Evolutionary conservation across 2,329 filamentous ascomycete genomes (phyloP).

Genomic region (Falciphora oryzae): DNA sequence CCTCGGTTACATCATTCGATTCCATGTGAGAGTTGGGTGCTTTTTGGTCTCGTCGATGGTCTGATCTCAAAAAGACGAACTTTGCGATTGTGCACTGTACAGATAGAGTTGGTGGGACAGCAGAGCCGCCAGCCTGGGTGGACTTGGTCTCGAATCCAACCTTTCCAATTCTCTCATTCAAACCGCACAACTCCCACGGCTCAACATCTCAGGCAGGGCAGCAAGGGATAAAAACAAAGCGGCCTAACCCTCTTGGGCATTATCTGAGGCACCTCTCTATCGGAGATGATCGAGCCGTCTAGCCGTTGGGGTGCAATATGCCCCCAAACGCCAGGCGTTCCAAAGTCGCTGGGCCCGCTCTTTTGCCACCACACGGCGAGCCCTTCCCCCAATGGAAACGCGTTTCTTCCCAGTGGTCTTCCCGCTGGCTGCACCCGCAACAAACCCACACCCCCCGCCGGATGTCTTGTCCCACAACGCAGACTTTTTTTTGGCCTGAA

Average conservation of each 20-base stretch:
- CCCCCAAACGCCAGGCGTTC: not conserved
- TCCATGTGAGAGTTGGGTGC: no score
- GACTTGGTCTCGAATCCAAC: not conserved
- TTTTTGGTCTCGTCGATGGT: not conserved
- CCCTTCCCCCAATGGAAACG: no score
- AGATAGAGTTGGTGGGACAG: not conserved
- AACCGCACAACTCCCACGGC: no score
- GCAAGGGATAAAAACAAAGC: not conserved
- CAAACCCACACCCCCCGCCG: no score
- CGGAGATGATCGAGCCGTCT: not conserved
- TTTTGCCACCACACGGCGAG: not conserved
- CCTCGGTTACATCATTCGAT: not conserved
- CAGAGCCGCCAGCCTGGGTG: not conserved
- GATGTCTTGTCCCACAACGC: no score
- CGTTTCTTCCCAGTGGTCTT: no score
- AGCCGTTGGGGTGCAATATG: not conserved
- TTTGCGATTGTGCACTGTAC: not conserved
- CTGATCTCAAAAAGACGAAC: not conserved
- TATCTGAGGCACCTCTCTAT: not conserved
- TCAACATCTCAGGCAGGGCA: no score
- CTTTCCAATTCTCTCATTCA: no score
- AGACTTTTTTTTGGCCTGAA: not conserved
- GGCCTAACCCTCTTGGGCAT: not conserved
- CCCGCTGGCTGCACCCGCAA: no score
- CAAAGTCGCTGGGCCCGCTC: not conserved